These are phyloP conservation scores for Puccinellia tenuiflora DNA, from an alignment of 176 grass and related monocot genomes.

Conservation along the genomic window DNA sequence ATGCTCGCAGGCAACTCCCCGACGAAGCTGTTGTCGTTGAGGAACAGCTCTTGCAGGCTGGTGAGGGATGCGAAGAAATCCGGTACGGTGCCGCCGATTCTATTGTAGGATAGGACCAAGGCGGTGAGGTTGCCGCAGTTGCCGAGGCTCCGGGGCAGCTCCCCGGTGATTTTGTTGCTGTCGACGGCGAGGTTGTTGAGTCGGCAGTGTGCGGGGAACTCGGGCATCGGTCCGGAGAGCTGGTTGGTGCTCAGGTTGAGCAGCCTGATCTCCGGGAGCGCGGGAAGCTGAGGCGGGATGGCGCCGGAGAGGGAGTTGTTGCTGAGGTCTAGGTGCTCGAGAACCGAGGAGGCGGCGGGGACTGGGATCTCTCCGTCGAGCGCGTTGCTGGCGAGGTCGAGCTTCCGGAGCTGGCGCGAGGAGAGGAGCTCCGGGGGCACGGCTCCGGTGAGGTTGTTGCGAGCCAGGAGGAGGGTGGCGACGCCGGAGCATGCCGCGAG, in stretches of 20 bases:
- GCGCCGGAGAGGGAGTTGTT: slow-evolving; percentile 39
- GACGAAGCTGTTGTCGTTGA: slow-evolving; percentile 40
- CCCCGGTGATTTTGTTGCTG: slow-evolving; percentile 25
- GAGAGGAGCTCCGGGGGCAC: slow-evolving; percentile 35
- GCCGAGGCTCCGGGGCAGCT: slow-evolving; percentile 39
- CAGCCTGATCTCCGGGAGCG: slow-evolving; percentile 28
- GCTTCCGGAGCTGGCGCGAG: slow-evolving; percentile 22
- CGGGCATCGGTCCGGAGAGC: slow-evolving; percentile 34
- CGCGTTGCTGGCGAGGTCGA: slow-evolving; percentile 41
- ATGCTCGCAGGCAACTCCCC: slow-evolving; percentile 48
- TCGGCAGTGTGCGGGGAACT: slow-evolving; percentile 23
- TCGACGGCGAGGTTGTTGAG: slow-evolving; percentile 28
- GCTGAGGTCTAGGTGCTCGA: slow-evolving; percentile 38
- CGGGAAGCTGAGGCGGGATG: slow-evolving; percentile 25
- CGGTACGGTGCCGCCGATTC: slow-evolving; percentile 25
- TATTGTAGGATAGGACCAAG: slow-evolving; percentile 34
- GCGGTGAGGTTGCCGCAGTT: slow-evolving; percentile 53
- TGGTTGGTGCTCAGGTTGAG: slow-evolving; percentile 44
- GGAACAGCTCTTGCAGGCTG: slow-evolving; percentile 21
- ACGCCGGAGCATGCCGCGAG: slow-evolving; percentile 44
- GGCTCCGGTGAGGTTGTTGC: slow-evolving; percentile 40
- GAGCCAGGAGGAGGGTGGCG: slow-evolving; percentile 24
- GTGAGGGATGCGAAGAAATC: slow-evolving; percentile 43
- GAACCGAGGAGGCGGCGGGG: not conserved
- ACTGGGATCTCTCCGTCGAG: slow-evolving; percentile 41